Evolutionary conservation across 495 filamentous ascomycete species (phyloP), one percentile per base, ranked within the genome.

Genomic region (Xylaria curta): DNA sequence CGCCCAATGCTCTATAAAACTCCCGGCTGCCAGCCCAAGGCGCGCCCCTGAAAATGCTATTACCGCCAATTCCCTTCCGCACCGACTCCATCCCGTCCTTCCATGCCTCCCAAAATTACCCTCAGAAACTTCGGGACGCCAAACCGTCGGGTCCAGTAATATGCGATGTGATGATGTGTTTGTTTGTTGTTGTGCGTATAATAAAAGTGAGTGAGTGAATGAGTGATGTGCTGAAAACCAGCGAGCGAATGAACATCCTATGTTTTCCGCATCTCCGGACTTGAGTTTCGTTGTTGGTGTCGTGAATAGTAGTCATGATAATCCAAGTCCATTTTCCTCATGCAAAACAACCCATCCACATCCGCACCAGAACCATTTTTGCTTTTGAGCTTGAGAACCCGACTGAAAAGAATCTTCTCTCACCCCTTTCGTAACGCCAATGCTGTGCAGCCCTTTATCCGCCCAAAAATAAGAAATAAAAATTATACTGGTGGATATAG

Each of bases 401-500:
- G 69, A 26, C 38, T 51, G 46, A 51, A 40, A 60, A 7, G 60
- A 59, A 66, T 66, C 59, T 53, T 31, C 63, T 44, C 47, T 46
- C 19, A 3, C 56, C 13, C 56, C 56, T 58, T 7, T 62, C 42
- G 15, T 59, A 79, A 79, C 77, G 74, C 77, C 77, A 62, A 44
- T 75, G 77, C 77, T 77, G 33, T 60, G 70, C 70, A 77, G 70
- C 73, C 69, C 69, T 65, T 51, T 58, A 54, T 19, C 17, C 49
- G 33, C 9, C 19, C 44, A 15, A 46, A 33, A 72, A 38, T 38
- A 38, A 38, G 28, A 38, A 76, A 75, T 76, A 73, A 49, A 75
- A 75, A 79, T 76, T 74, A 77, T 64, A 68, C 28, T 70, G 21
- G 42, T 42, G 42, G 68, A 72, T 66, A 73, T 74, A 64, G 58